A percentile compares a stretch with the other conserved stretches of the same genome.
Evolutionary conservation across 164 flowering plant genomes (phyloP).

Genomic region (Magnolia sinica): DNA sequence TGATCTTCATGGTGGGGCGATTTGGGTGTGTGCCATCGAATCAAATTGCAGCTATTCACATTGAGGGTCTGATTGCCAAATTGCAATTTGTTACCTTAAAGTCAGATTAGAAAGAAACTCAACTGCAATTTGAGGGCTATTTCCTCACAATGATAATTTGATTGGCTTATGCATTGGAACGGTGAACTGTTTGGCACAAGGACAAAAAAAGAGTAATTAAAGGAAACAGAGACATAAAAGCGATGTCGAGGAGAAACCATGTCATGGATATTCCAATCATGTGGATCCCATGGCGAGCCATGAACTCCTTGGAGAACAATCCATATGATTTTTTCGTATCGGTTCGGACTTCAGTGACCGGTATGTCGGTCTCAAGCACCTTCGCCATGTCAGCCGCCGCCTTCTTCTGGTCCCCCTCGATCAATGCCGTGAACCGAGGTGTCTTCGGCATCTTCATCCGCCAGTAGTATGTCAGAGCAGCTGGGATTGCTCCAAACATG

Average conservation of each 20-base stretch:
- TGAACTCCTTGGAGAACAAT: conserved; percentile 1
- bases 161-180: too few species aligned
- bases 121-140: too few species aligned
- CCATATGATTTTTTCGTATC: not conserved
- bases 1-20: too few species aligned
- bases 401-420: conserved; percentile 21
- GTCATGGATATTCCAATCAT: conserved; percentile 38
- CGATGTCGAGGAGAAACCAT: conserved; percentile 51
- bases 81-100: too few species aligned
- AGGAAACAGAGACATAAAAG: conserved; percentile 12
- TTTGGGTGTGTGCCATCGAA: too few species aligned
- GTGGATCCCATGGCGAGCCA: conserved; percentile 38
- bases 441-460: conserved; percentile 72
- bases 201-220: too few species aligned
- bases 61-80: too few species aligned
- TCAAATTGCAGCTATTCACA: too few species aligned
- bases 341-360: not conserved
- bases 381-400: conserved; percentile 18
- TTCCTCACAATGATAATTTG: too few species aligned
- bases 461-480: conserved; percentile 68
- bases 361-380: not conserved
- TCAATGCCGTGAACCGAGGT: conserved; percentile 58
- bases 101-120: too few species aligned
- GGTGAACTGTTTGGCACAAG: too few species aligned
- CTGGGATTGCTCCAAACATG: conserved; percentile 64